Evolutionary conservation across 768 basidiomycete genomes (phyloP), one percentile per base, ranked within the genome.

Genomic region (Lenzites betulinus): DNA sequence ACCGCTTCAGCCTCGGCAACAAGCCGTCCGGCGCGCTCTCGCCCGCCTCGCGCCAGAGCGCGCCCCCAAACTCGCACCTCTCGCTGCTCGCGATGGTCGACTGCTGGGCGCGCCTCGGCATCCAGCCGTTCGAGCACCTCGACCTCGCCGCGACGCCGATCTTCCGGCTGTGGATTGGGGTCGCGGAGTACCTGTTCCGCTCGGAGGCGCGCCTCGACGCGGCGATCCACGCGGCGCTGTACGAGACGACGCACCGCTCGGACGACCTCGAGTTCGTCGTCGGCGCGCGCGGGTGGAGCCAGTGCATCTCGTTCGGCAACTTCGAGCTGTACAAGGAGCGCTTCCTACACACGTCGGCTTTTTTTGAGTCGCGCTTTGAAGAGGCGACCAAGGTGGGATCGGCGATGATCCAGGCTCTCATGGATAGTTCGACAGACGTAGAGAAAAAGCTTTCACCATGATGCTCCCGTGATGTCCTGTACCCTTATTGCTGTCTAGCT

Each of bases 81-180:
- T 88, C 93, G 9, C 81, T 99, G 8, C 84, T 98, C 49, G 95
- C 95, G 16, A 98, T 99, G 95, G 97, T 98, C 20, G 97, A 99
- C 74, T 95, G 92, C 68, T 99, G 97, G 97, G 89, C 92, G 8
- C 83, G 84, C 51, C 84, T 98, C 52, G 77, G 79, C 0, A 95
- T 97, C 69, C 84, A 91, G 54, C 97, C 97, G 0, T 96, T 92
- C 71, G 86, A 84, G 35, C 95, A 98, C 76, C 86, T 98, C 63
- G 83, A 89, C 8, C 85, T 98, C 46, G 96, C 96, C 0, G 96
- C 95, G 8, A 99, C 95, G 2, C 97, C 97, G 0, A 83, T 98
- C 36, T 99, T 99, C 77, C 85, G 95, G 53, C 81, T 99, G 63
- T 98, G 96, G 88, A 89, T 99, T 51, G 96, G 96, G 30, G 94